phyloP scores from a whole-genome alignment of 495 filamentous ascomycete genomes.

The Aspergillus mulundensis region DNA sequence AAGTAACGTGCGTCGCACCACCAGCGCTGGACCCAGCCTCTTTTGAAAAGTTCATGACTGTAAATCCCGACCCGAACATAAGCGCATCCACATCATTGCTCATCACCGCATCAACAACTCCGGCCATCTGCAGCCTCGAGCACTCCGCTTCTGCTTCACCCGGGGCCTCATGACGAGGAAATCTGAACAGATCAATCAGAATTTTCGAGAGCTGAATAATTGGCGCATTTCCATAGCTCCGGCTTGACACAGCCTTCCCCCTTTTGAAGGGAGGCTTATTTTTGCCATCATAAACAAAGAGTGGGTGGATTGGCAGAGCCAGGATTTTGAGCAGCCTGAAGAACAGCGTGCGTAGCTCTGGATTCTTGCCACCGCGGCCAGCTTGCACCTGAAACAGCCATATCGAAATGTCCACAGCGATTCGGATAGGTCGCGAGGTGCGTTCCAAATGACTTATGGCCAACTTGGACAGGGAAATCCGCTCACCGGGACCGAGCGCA shows the following conservation, averaged over 20 bases:
- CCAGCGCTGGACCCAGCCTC: slow-evolving; percentile 59
- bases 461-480: slow-evolving; percentile 79
- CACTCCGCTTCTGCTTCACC: slow-evolving; percentile 98
- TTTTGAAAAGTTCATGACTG: slow-evolving; percentile 77
- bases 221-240: slow-evolving; percentile 42
- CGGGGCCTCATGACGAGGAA: slow-evolving; percentile 79
- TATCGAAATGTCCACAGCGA: slow-evolving; percentile 94
- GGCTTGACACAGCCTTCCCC: slow-evolving; percentile 46
- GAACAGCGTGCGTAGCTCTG: slow-evolving; percentile 87
- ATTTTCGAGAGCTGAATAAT: slow-evolving; percentile 65
- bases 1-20: slow-evolving; percentile 79
- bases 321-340: slow-evolving; percentile 85
- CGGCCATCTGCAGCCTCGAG: slow-evolving; percentile 74
- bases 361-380: slow-evolving; percentile 81
- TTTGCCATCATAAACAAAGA: slow-evolving; percentile 94
- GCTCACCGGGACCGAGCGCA: slow-evolving; percentile 77
- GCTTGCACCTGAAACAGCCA: slow-evolving; percentile 96
- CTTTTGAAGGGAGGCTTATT: slow-evolving; percentile 90
- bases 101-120: slow-evolving; percentile 89
- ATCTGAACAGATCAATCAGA: slow-evolving; percentile 79
- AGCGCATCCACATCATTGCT: slow-evolving; percentile 97
- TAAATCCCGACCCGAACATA: slow-evolving; percentile 88
- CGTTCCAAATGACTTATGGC: slow-evolving; percentile 70
- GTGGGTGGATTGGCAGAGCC: slow-evolving; percentile 71
- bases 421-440: slow-evolving; percentile 66